These are phyloP conservation scores for Wallacemonas sp. DNA, from an alignment of 208 protist genomes.

Conservation along the genomic window DNA sequence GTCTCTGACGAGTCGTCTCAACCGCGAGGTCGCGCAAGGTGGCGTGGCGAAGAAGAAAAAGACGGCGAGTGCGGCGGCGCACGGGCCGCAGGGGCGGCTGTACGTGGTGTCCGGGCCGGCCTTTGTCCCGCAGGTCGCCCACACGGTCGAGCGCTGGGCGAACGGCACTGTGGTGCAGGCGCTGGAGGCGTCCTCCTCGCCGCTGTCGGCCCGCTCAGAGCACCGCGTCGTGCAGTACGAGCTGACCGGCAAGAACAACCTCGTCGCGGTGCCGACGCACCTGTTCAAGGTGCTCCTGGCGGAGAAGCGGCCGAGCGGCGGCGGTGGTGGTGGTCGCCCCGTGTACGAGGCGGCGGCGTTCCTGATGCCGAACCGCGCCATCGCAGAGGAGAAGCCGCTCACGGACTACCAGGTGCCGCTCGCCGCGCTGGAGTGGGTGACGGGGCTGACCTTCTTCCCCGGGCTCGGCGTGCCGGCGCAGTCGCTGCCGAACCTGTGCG, in stretches of 20 bases:
- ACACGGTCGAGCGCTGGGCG: slow-evolving; percentile 35
- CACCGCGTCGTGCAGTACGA: slow-evolving; percentile 59
- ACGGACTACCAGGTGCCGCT: slow-evolving; percentile 72
- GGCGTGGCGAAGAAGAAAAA: background rate
- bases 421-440: slow-evolving; percentile 46
- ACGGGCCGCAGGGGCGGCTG: slow-evolving; percentile 15
- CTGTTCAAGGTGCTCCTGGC: slow-evolving; percentile 82
- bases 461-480: slow-evolving; percentile 16
- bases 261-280: slow-evolving; percentile 82
- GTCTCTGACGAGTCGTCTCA: slow-evolving; percentile 54
- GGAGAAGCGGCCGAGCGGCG: slow-evolving; percentile 33
- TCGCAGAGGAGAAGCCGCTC: slow-evolving; percentile 66
- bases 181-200: slow-evolving; percentile 11
- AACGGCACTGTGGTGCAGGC: slow-evolving; percentile 28
- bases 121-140: slow-evolving; percentile 54
- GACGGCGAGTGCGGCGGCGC: background rate
- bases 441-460: slow-evolving; percentile 82
- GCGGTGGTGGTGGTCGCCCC: slow-evolving; percentile 19
- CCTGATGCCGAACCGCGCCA: slow-evolving; percentile 77
- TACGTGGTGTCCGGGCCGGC: slow-evolving; percentile 61
- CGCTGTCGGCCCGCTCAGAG: background rate
- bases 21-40: slow-evolving; percentile 30
- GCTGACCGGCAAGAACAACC: slow-evolving; percentile 50
- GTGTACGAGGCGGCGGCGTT: slow-evolving; percentile 62
- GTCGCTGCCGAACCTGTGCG: slow-evolving; percentile 58